Evolutionary conservation across 495 filamentous ascomycete genomes (phyloP), one percentile per base, ranked within the genome.

Genomic region (Bacidia gigantensis): DNA sequence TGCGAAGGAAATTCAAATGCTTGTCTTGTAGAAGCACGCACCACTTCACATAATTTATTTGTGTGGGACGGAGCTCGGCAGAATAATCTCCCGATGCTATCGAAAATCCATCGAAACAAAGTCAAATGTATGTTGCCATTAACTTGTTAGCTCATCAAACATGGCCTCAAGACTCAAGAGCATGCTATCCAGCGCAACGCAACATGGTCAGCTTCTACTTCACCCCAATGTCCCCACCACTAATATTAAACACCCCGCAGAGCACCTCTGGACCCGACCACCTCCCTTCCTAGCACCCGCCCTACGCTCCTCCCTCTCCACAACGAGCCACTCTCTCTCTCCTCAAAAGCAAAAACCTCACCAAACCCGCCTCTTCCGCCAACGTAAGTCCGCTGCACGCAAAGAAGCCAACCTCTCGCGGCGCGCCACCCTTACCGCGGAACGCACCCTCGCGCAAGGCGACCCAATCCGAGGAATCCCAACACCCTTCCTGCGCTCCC

Each of bases 401-500:
- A 89, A 87, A 65, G 79, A 79, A 21, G 85, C 81, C 51, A 93
- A 94, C 64, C 59, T 90, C 42, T 75, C 78, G 57, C 80, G 85
- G 14, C 86, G 81, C 57, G 72, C 75, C 52, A 78, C 74, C 41
- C 77, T 96, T 51, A 64, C 77, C 29, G 62, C 73, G 47, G 67
- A 81, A 57, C 78, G 85, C 51, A 69, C 77, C 26, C 72, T 66
- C 22, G 72, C 71, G 25, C 59, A 80, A 46, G 88, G 87, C 24
- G 79, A 93, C 66, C 86, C 89, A 0, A 75, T 97, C 58, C 73
- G 79, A 50, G 89, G 88, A 58, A 67, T 80, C 38, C 62, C 74
- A 5, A 96, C 93, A 11, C 75, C 87, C 32, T 98, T 95, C 65
- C 67, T 95, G 62, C 74, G 85, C 68, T 84, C 85, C 41, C 80